A percentile compares a stretch with the other conserved stretches of the same genome.
These are phyloP conservation scores for Colletotrichum tropicicola DNA, from an alignment of 2,329 filamentous ascomycete genomes.

Conservation along the genomic window DNA sequence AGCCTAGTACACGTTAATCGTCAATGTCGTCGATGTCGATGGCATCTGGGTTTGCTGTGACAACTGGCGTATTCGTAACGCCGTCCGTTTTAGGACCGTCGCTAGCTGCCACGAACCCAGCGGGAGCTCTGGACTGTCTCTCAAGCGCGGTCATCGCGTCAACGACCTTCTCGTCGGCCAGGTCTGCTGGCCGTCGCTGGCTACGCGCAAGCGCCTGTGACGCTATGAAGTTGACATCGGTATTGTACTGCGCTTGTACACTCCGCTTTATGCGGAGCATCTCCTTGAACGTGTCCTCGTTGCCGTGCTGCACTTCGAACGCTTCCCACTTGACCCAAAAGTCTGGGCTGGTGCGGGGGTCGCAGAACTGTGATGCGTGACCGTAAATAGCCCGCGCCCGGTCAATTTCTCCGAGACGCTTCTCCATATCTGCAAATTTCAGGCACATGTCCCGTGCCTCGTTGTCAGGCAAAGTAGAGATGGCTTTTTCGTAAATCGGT, in stretches of 20 bases:
- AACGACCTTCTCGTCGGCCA: constrained; percentile 58
- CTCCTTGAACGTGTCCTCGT: constrained; percentile 99
- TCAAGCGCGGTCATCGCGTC: constrained; percentile 94
- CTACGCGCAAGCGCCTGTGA: constrained; percentile 90
- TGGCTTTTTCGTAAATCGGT: constrained; percentile 95
- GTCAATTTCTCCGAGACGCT: constrained; percentile 91
- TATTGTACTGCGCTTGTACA: constrained; percentile 98
- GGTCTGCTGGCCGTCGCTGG: constrained; percentile 65
- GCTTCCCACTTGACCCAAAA: constrained; percentile 98
- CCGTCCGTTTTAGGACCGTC: constrained; percentile 72
- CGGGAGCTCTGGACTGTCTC: constrained; percentile 85
- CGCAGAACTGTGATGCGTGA: constrained; percentile 96
- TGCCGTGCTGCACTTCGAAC: constrained; percentile 97
- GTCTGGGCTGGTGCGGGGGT: constrained; percentile 85
- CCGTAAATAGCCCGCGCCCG: constrained; percentile 95
- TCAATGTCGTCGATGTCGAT: constrained; percentile 82
- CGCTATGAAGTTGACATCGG: constrained; percentile 98
- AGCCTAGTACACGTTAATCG: constrained; percentile 52
- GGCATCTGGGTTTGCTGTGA: constrained; percentile 80
- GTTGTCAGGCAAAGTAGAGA: constrained; percentile 88
- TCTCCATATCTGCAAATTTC: constrained; percentile 98
- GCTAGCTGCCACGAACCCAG: constrained; percentile 90
- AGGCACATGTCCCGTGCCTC: constrained; percentile 98
- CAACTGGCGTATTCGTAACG: constrained; percentile 51
- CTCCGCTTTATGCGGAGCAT: constrained; percentile 98